Percentiles rank a stretch among this genome's conserved stretches.
phyloP scores from a whole-genome alignment of 495 filamentous ascomycete species.

The Echria macrotheca region DNA sequence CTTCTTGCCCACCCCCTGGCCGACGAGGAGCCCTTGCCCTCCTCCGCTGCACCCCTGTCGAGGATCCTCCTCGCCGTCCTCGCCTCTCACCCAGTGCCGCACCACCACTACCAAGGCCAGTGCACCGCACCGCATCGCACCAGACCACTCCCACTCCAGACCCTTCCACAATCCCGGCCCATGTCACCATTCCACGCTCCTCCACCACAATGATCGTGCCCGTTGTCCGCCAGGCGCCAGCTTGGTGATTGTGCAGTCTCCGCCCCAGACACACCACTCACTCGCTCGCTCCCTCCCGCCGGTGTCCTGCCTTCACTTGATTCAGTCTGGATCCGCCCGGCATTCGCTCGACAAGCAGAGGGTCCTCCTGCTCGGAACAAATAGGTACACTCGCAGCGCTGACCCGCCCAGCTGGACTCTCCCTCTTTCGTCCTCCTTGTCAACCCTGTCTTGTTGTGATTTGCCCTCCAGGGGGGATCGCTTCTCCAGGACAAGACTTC shows the following conservation, averaged over 20 bases:
- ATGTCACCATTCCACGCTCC: background rate
- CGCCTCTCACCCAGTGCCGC: background rate
- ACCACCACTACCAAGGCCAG: slow-evolving; percentile 3
- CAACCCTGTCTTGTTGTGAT: slow-evolving; percentile 9
- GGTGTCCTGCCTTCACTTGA: background rate
- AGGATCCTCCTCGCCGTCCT: slow-evolving; percentile 10
- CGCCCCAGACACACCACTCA: slow-evolving; percentile 1
- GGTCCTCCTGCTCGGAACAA: slow-evolving; percentile 7
- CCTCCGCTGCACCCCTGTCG: slow-evolving; percentile 8
- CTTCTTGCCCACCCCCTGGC: background rate
- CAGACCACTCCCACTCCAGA: background rate
- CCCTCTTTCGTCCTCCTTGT: background rate
- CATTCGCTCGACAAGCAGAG: background rate
- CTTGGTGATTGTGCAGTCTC: background rate
- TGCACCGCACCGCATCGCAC: too few species aligned
- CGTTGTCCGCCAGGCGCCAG: slow-evolving; percentile 3
- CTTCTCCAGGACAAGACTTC: slow-evolving; percentile 5
- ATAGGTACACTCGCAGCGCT: too few species aligned
- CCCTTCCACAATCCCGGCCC: background rate
- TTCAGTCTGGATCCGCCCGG: slow-evolving; percentile 3
- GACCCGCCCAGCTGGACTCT: slow-evolving; percentile 4
- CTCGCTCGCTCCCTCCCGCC: background rate
- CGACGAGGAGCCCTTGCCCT: slow-evolving; percentile 1
- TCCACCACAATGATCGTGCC: background rate
- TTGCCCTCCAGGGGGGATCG: slow-evolving; percentile 9